phyloP scores from a whole-genome alignment of 441 rosid species.

The Gossypium schwendimanii region DNA sequence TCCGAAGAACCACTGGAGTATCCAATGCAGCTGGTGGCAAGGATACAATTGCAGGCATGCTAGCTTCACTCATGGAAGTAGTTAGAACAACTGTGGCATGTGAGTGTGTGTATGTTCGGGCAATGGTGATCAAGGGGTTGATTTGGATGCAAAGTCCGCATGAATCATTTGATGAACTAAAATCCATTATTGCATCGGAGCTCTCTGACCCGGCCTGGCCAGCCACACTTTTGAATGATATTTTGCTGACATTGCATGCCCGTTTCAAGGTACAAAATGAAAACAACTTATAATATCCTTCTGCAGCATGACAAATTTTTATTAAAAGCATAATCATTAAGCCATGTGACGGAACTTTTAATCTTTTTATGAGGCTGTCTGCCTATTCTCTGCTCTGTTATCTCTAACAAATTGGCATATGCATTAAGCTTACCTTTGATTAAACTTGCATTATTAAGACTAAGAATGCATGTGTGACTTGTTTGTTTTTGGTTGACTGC shows the following conservation, averaged over 20 bases:
- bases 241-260: slow-evolving; percentile 97
- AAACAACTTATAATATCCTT: not conserved
- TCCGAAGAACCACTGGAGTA: slow-evolving; percentile 54
- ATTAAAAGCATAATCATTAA: not conserved
- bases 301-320: not conserved
- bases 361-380: not conserved
- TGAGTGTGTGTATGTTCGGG: slow-evolving; percentile 97
- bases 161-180: slow-evolving; percentile 92
- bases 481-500: not conserved
- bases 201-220: slow-evolving; percentile 99
- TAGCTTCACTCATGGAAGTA: slow-evolving; percentile 97
- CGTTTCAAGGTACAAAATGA: slow-evolving; percentile 79
- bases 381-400: not conserved
- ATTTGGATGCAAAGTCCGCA: slow-evolving; percentile 99
- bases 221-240: slow-evolving; percentile 83
- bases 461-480: not conserved
- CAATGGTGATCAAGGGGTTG: slow-evolving; percentile 97
- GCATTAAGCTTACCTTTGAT: not conserved
- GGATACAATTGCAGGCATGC: slow-evolving; percentile 84
- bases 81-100: slow-evolving; percentile 99
- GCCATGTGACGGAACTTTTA: not conserved
- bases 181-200: slow-evolving; percentile 95
- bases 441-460: not conserved
- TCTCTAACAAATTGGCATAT: not conserved
- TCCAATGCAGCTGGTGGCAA: slow-evolving; percentile 66